Conservation (phyloP, 169 alveolate genomes). For the Plasmodium chabaudi region DNA sequence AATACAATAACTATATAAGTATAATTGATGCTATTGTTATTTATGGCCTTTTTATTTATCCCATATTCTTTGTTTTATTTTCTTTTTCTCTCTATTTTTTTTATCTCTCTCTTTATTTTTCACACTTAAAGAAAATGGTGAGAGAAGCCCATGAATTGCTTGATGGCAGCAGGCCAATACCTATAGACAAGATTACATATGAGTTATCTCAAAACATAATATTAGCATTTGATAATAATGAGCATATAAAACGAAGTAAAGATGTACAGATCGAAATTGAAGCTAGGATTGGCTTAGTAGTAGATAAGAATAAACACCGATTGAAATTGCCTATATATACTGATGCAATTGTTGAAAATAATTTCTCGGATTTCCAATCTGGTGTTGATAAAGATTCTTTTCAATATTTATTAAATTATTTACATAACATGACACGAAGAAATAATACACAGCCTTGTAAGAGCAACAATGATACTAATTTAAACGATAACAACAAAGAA, state of each 20-base stretch:
- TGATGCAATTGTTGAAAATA: conserved; percentile 65
- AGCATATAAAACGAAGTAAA: conserved; percentile 16
- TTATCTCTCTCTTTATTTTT: not conserved
- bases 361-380: conserved; percentile 59
- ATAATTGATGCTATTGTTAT: not conserved
- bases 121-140: conserved; percentile 11
- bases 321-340: conserved; percentile 62
- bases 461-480: too few relatives aligned
- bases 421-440: conserved; percentile 21
- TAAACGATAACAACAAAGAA: too few relatives aligned
- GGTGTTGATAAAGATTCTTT: conserved; percentile 60
- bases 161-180: conserved; percentile 76
- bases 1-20: too few relatives aligned
- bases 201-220: conserved; percentile 69
- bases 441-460: not conserved
- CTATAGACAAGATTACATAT: conserved; percentile 64
- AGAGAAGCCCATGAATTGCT: conserved; percentile 75
- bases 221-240: conserved; percentile 66
- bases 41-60: not conserved
- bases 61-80: not conserved
- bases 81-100: not conserved
- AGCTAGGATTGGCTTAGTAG: conserved; percentile 56
- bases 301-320: conserved; percentile 65
- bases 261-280: conserved; percentile 61
- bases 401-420: conserved; percentile 48